Evolutionary conservation across 2,329 filamentous ascomycete genomes (phyloP).

Genomic region (Bipolaris oryzae): DNA sequence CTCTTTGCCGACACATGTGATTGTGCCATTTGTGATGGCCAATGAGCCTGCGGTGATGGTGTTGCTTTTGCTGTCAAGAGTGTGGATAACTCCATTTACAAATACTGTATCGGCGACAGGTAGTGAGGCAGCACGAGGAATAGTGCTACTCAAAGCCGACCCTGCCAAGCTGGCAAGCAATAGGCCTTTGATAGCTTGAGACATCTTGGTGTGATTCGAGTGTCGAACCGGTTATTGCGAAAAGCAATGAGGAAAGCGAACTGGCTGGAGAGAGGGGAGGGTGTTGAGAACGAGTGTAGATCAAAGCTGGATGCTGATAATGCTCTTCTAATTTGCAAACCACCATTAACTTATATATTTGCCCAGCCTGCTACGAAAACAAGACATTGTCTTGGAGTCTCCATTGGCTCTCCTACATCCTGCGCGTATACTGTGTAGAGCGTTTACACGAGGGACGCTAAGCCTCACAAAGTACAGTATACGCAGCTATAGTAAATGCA

Average conservation of each 20-base stretch:
- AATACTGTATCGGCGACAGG: constrained; percentile 7
- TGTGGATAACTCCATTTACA: constrained; percentile 6
- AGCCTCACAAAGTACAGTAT: background rate
- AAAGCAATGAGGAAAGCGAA: background rate
- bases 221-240: background rate
- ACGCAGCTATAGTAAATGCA: too few relatives aligned
- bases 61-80: background rate
- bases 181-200: background rate
- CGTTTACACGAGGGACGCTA: background rate
- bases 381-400: background rate
- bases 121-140: background rate
- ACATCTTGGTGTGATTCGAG: background rate
- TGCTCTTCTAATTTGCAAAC: background rate
- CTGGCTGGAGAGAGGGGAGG: background rate
- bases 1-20: constrained; percentile 5
- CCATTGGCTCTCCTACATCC: background rate
- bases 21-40: constrained; percentile 4
- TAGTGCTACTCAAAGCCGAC: background rate
- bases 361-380: background rate
- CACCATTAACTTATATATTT: background rate
- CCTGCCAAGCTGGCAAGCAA: background rate
- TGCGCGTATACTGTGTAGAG: background rate
- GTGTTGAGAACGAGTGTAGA: background rate
- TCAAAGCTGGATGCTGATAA: background rate
- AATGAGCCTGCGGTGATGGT: constrained; percentile 2